Percentiles rank a stretch among this genome's conserved stretches.
phyloP scores from a whole-genome alignment of 768 basidiomycete genomes.

The Leccinum disarticulatum region DNA sequence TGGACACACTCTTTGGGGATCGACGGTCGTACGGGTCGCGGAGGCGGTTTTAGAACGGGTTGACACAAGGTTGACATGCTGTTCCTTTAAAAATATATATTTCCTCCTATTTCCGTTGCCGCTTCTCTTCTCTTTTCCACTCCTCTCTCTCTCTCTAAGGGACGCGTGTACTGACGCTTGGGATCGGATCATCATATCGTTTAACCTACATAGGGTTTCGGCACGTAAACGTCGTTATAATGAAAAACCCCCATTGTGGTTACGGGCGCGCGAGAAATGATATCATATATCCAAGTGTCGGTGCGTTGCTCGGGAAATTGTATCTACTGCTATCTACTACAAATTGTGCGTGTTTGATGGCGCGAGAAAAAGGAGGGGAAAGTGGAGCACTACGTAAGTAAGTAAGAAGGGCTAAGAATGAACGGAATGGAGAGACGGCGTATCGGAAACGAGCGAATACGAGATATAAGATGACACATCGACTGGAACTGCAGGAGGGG shows the following conservation, averaged over 20 bases:
- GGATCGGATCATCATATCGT: not conserved
- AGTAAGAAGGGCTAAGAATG: not conserved
- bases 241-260: not conserved
- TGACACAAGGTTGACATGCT: not conserved
- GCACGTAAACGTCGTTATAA: not conserved
- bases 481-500: not conserved
- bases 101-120: not conserved
- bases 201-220: not conserved
- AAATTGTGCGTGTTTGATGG: slow-evolving; percentile 19
- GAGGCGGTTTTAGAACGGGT: slow-evolving; percentile 25
- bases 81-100: not conserved
- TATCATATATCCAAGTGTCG: slow-evolving; percentile 19
- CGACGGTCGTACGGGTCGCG: slow-evolving; percentile 25
- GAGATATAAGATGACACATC: slow-evolving; percentile 4
- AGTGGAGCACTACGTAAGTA: not conserved
- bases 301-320: slow-evolving; percentile 27
- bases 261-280: not conserved
- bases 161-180: not conserved
- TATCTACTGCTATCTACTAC: slow-evolving; percentile 42
- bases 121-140: not conserved
- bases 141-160: not conserved
- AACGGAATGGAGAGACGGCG: not conserved
- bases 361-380: not conserved
- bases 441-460: slow-evolving; percentile 5
- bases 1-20: slow-evolving; percentile 15